A percentile compares a stretch with the other conserved stretches of the same genome.
These are phyloP conservation scores for Debaryomyces subglobosus DNA, from an alignment of 1,139 yeast genomes.

Conservation along the genomic window DNA sequence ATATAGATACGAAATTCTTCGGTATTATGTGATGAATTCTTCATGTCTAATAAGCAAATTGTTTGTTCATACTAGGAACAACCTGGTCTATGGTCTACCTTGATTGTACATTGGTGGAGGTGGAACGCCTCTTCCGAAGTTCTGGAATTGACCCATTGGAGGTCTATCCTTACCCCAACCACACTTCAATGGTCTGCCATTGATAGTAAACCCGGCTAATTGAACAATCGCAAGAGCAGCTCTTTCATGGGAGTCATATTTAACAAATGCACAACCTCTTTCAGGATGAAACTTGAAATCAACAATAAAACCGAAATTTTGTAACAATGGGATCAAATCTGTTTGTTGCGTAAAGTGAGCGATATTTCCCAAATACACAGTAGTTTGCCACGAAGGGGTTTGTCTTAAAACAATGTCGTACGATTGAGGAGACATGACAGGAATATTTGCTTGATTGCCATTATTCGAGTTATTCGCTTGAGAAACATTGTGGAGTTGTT, in stretches of 20 bases:
- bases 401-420: slow-evolving; percentile 75
- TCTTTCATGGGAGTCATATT: slow-evolving; percentile 82
- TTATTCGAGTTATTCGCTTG: slow-evolving; percentile 9
- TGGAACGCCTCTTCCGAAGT: slow-evolving; percentile 31
- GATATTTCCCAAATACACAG: slow-evolving; percentile 85
- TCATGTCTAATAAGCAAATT: neutral
- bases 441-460: slow-evolving; percentile 18
- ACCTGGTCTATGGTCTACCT: slow-evolving; percentile 14
- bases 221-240: slow-evolving; percentile 90
- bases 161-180: slow-evolving; percentile 85
- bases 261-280: slow-evolving; percentile 82
- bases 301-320: slow-evolving; percentile 78
- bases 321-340: slow-evolving; percentile 76
- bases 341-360: slow-evolving; percentile 75
- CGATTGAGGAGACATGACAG: slow-evolving; percentile 53
- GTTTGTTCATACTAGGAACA: neutral
- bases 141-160: slow-evolving; percentile 40
- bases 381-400: slow-evolving; percentile 84
- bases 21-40: neutral
- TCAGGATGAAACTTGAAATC: slow-evolving; percentile 83
- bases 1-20: neutral
- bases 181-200: slow-evolving; percentile 79
- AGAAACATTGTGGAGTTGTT: slow-evolving; percentile 5
- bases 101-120: slow-evolving; percentile 27
- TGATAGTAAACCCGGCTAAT: slow-evolving; percentile 70